Conservation (phyloP, 805 yeast genomes). For the Wickerhamiella bombiphila region DNA sequence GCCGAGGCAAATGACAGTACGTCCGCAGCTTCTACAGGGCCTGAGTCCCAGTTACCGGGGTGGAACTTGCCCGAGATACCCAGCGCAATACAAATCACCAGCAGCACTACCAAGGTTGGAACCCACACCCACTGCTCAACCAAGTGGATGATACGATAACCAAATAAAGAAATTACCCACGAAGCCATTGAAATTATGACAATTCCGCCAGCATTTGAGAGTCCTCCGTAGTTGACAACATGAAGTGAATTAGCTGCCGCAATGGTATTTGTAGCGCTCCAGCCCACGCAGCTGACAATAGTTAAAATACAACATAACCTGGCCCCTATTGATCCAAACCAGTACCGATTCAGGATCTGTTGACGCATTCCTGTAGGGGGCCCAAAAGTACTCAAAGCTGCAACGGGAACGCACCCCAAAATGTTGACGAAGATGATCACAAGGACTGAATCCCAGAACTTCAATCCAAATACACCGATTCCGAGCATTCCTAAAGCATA, state of each 20-base stretch:
- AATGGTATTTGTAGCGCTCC: conserved; percentile 90
- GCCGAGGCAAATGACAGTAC: conserved; percentile 75
- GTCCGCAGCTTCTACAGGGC: conserved; percentile 55
- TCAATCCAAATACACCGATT: conserved; percentile 46
- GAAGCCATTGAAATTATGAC: conserved; percentile 52
- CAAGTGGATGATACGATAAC: conserved; percentile 62
- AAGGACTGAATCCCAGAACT: conserved; percentile 58
- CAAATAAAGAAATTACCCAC: conserved; percentile 62
- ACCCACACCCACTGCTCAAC: conserved; percentile 85
- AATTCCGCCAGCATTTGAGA: conserved; percentile 90
- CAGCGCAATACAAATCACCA: conserved; percentile 67
- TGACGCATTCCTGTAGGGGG: conserved; percentile 78
- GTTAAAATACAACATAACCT: conserved; percentile 67
- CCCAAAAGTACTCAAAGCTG: conserved; percentile 71
- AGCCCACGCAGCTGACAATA: conserved; percentile 77
- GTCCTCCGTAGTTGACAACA: conserved; percentile 47
- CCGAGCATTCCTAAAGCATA: conserved; percentile 65
- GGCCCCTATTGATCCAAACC: conserved; percentile 61
- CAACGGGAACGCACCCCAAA: conserved; percentile 67
- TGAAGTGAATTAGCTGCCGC: conserved; percentile 73
- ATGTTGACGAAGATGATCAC: conserved; percentile 57
- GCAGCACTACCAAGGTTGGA: conserved; percentile 58
- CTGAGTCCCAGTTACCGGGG: conserved; percentile 39
- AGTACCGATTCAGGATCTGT: conserved; percentile 63
- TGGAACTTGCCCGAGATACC: conserved; percentile 47